Conservation (phyloP, 2,329 filamentous ascomycete species). For the Xylariaceae sp. region DNA sequence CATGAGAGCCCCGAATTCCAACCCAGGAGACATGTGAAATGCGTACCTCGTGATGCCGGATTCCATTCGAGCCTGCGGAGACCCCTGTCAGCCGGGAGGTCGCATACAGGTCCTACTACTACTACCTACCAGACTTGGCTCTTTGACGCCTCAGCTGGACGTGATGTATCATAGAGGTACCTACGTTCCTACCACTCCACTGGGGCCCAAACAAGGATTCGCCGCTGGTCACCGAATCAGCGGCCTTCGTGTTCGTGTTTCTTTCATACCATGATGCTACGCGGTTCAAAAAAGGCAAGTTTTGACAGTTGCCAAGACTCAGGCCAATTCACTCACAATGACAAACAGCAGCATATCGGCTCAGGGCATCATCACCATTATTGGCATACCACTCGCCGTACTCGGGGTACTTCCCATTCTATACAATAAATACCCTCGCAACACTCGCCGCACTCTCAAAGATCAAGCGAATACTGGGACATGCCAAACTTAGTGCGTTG, state of each 20-base stretch:
- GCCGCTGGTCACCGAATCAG: neutral
- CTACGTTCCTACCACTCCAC: constrained; percentile 12
- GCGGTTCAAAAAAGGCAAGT: neutral
- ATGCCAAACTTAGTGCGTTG: constrained; percentile 52
- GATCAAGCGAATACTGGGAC: constrained; percentile 54
- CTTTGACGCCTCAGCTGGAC: neutral
- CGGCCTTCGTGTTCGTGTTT: neutral
- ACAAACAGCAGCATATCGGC: constrained; percentile 20
- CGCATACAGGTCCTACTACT: no score
- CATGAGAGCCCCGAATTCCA: no score
- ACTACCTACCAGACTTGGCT: neutral
- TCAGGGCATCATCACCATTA: constrained; percentile 50
- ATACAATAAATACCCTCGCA: constrained; percentile 60
- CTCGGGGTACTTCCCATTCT: constrained; percentile 59
- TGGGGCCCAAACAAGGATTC: constrained; percentile 18
- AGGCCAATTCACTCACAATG: constrained; percentile 9
- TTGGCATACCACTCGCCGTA: constrained; percentile 54
- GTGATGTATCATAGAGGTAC: neutral
- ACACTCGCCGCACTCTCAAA: constrained; percentile 56
- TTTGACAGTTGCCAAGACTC: neutral
- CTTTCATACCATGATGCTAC: neutral
- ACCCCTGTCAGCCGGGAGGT: no score
- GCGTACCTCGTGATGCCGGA: no score
- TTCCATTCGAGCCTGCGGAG: no score
- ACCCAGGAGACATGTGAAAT: no score